phyloP scores from a whole-genome alignment of 345 rosid genomes.

The Jatropha curcas region DNA sequence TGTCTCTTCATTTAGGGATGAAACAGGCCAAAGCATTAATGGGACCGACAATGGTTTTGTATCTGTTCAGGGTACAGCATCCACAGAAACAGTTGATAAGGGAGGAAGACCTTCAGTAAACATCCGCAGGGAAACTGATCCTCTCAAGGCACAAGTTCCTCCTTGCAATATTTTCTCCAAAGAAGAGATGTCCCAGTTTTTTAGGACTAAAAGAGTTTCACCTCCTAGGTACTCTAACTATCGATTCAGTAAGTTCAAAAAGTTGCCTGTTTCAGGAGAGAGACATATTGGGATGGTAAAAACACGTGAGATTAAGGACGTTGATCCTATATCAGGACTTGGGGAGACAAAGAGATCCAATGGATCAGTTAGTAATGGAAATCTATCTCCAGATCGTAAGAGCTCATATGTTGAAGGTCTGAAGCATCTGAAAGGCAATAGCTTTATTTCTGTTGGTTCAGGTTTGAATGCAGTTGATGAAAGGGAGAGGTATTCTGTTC shows the following conservation, averaged over 20 bases:
- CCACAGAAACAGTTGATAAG: conserved; percentile 31
- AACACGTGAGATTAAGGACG: conserved; percentile 24
- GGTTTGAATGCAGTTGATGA: conserved; percentile 28
- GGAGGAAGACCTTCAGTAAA: conserved; percentile 32
- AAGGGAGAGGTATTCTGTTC: conserved; percentile 25
- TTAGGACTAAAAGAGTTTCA: conserved; percentile 51
- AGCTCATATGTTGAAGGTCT: conserved; percentile 34
- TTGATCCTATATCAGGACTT: conserved; percentile 23
- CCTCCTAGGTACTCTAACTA: conserved; percentile 52
- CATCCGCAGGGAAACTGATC: conserved; percentile 49
- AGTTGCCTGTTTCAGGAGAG: conserved; percentile 38
- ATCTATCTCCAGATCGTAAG: conserved; percentile 27
- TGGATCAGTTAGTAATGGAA: conserved; percentile 30
- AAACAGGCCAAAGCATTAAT: conserved; percentile 27
- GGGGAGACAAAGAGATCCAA: conserved; percentile 40
- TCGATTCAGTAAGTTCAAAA: conserved; percentile 42
- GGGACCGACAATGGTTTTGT: conserved; percentile 27
- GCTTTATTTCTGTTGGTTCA: conserved; percentile 31
- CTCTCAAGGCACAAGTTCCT: conserved; percentile 85
- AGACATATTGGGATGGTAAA: conserved; percentile 24
- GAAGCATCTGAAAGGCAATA: conserved; percentile 36
- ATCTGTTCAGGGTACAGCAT: conserved; percentile 33
- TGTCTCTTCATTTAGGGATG: conserved; percentile 25
- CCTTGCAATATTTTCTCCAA: conserved; percentile 74
- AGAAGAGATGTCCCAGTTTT: conserved; percentile 76